phyloP scores from a whole-genome alignment of 768 basidiomycete species.

The Fomitopsis serialis region DNA sequence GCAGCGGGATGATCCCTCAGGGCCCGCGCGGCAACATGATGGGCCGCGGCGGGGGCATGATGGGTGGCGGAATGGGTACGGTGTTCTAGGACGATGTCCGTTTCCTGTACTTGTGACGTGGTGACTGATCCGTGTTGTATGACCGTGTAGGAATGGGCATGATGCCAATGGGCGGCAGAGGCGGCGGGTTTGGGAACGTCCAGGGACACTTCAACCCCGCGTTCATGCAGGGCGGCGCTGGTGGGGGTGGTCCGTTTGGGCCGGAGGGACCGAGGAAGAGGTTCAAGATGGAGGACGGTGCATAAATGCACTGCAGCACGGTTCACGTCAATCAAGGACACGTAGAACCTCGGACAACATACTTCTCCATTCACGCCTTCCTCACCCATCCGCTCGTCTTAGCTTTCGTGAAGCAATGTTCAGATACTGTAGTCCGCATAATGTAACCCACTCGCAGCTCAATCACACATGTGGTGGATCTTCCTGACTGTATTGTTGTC shows the following conservation, averaged over 20 bases:
- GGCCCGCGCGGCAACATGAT: constrained; percentile 31
- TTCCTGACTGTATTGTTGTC: constrained; percentile 5
- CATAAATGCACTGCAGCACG: constrained; percentile 14
- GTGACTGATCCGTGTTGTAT: constrained; percentile 30
- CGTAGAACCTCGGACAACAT: background rate
- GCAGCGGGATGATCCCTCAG: constrained; percentile 33
- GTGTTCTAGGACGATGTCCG: constrained; percentile 35
- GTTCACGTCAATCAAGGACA: background rate
- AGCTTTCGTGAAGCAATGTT: constrained; percentile 1
- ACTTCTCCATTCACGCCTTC: background rate
- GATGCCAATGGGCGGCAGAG: constrained; percentile 45
- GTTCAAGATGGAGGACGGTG: constrained; percentile 49
- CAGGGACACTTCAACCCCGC: constrained; percentile 74
- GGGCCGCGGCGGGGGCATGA: constrained; percentile 26
- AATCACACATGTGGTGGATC: too few relatives aligned
- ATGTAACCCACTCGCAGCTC: too few relatives aligned
- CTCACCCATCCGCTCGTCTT: background rate
- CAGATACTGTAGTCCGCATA: too few relatives aligned
- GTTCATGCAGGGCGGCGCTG: constrained; percentile 51
- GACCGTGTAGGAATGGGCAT: constrained; percentile 40
- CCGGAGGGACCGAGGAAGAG: constrained; percentile 50
- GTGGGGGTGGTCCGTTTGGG: constrained; percentile 34
- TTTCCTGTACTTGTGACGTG: constrained; percentile 6
- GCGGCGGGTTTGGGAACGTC: constrained; percentile 43
- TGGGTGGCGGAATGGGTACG: constrained; percentile 44